phyloP scores from a whole-genome alignment of 139 green algal genomes.

The Haematococcus sp. region DNA sequence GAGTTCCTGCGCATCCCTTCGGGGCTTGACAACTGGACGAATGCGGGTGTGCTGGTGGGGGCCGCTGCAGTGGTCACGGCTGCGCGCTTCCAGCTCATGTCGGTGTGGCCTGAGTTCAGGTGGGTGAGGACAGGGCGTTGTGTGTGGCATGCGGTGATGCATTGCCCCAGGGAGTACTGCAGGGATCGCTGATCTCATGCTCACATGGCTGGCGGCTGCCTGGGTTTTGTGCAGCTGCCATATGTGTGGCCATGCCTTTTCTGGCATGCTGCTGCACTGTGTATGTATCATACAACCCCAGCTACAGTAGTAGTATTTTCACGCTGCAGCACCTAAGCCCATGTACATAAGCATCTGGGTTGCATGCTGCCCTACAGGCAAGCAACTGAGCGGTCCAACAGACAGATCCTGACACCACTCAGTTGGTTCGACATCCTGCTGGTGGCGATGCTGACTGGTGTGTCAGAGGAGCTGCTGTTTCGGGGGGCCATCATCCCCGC shows the following conservation, averaged over 20 bases:
- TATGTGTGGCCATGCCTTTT: too few species aligned
- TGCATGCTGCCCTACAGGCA: conserved; percentile 7
- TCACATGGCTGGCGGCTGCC: too few species aligned
- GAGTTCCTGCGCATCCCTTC: conserved; percentile 34
- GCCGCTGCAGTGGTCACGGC: conserved; percentile 60
- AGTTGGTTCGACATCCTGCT: conserved; percentile 49
- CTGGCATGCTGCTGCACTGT: too few species aligned
- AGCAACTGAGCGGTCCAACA: conserved; percentile 66
- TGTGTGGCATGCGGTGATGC: too few species aligned
- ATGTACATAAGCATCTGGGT: too few species aligned
- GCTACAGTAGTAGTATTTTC: background rate
- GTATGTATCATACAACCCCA: background rate
- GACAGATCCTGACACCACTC: conserved; percentile 61
- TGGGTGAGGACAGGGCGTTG: background rate
- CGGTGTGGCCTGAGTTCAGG: conserved; percentile 59
- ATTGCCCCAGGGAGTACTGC: too few species aligned
- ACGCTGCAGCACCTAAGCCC: too few species aligned
- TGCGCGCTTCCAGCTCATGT: conserved; percentile 49
- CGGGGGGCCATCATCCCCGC: conserved; percentile 73
- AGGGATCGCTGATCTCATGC: too few species aligned
- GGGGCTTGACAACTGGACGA: conserved; percentile 10
- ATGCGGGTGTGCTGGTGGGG: conserved; percentile 25
- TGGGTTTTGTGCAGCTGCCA: too few species aligned
- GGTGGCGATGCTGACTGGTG: conserved; percentile 52
- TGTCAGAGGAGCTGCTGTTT: conserved; percentile 81